Percentiles rank a stretch among this genome's conserved stretches.
Evolutionary conservation across 768 basidiomycete species (phyloP).

Genomic region (Gloeostereum incarnatum): DNA sequence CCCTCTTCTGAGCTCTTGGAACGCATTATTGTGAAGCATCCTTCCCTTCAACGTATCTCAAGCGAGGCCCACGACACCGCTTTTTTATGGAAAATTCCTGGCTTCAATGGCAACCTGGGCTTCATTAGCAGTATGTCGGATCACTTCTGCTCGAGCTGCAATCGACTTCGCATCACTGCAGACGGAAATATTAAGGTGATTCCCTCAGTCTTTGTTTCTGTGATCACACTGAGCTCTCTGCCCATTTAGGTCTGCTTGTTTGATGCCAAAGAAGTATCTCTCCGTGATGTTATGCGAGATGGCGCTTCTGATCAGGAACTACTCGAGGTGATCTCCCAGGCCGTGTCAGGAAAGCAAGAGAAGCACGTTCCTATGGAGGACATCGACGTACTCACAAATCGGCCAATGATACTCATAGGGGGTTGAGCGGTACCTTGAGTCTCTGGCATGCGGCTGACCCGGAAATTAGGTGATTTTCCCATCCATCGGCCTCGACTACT

Average conservation of each 20-base stretch:
- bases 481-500: too few relatives aligned
- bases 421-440: conserved; percentile 66
- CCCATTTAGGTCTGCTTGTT: conserved; percentile 73
- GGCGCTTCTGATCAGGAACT: conserved; percentile 59
- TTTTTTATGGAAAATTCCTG: conserved; percentile 67
- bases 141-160: conserved; percentile 84
- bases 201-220: neutral
- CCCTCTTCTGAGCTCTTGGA: conserved; percentile 59
- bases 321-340: conserved; percentile 48
- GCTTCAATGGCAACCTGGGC: conserved; percentile 62
- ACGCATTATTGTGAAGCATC: conserved; percentile 36
- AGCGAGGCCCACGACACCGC: conserved; percentile 77
- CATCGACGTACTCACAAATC: conserved; percentile 67
- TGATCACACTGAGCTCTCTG: neutral
- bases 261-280: conserved; percentile 74
- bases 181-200: conserved; percentile 83
- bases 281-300: conserved; percentile 63
- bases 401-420: conserved; percentile 90
- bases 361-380: conserved; percentile 82
- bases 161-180: conserved; percentile 77
- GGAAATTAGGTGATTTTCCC: too few relatives aligned
- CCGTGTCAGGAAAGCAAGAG: conserved; percentile 63
- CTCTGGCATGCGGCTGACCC: too few relatives aligned
- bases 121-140: conserved; percentile 94
- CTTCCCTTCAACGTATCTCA: conserved; percentile 42